phyloP scores from a whole-genome alignment of 164 flowering plant species.

The Akebia trifoliata region DNA sequence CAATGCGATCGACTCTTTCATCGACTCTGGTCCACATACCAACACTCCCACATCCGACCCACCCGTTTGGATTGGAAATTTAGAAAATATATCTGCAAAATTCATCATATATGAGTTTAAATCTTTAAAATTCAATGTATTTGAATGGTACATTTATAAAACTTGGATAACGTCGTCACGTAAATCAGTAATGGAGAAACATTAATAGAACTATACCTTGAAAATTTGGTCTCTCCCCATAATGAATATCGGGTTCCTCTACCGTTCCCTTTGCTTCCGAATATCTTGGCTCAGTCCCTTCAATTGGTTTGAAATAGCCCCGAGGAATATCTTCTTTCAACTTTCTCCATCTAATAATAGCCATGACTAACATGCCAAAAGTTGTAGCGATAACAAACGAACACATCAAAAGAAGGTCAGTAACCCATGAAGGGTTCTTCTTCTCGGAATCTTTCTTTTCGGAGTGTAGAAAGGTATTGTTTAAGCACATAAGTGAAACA shows the following conservation, averaged over 20 bases:
- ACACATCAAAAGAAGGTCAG: conserved; percentile 50
- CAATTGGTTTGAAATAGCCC: conserved; percentile 18
- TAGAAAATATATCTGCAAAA: conserved; percentile 46
- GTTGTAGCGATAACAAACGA: conserved; percentile 46
- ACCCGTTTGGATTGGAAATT: conserved; percentile 34
- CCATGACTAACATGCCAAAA: conserved; percentile 27
- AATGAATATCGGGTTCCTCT: conserved; percentile 61
- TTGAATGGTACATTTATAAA: neutral
- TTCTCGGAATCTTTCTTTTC: conserved; percentile 29
- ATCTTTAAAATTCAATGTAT: neutral
- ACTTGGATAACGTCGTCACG: too few relatives aligned
- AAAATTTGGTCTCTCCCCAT: conserved; percentile 65
- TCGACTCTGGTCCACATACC: conserved; percentile 73
- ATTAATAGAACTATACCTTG: conserved; percentile 39
- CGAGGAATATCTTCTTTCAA: conserved; percentile 26
- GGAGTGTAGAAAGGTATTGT: conserved; percentile 36
- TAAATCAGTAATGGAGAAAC: too few relatives aligned
- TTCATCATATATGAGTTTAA: conserved; percentile 8
- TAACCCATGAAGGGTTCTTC: conserved; percentile 54
- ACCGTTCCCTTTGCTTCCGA: conserved; percentile 15
- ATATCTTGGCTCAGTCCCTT: conserved; percentile 17
- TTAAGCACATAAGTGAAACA: conserved; percentile 34
- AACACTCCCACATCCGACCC: conserved; percentile 56
- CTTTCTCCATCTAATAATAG: conserved; percentile 43
- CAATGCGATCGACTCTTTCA: conserved; percentile 68